Evolutionary conservation across 129 eudicot genomes (phyloP).

Genomic region (Flaveria ramosissima): DNA sequence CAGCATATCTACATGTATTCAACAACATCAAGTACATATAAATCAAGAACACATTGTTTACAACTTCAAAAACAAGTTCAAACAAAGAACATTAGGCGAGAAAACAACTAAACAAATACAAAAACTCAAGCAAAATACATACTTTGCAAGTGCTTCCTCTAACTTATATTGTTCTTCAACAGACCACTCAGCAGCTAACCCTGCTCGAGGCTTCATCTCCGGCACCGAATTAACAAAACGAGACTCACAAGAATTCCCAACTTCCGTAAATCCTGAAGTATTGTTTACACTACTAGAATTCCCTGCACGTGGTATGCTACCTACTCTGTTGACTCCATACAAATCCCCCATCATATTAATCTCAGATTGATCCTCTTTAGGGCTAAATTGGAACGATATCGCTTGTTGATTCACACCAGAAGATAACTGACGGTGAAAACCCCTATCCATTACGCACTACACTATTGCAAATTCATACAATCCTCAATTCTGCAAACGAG

Average conservation of each 20-base stretch:
- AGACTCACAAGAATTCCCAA: conserved; percentile 49
- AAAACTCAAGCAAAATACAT: conserved; percentile 41
- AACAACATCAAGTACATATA: conserved; percentile 12
- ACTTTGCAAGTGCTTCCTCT: conserved; percentile 88
- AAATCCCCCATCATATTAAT: conserved; percentile 46
- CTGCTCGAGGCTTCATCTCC: conserved; percentile 66
- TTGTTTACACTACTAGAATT: conserved; percentile 40
- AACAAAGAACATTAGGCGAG: background rate
- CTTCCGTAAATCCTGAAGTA: conserved; percentile 20
- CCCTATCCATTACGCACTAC: conserved; percentile 32
- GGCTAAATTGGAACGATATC: conserved; percentile 49
- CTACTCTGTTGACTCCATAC: conserved; percentile 29
- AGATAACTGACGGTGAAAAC: conserved; percentile 42
- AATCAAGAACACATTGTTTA: conserved; percentile 12
- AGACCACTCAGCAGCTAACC: conserved; percentile 77
- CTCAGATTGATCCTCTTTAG: conserved; percentile 46
- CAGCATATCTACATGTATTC: conserved; percentile 54
- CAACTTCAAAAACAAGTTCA: background rate
- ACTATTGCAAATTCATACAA: background rate
- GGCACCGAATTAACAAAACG: conserved; percentile 58
- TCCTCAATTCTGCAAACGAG: no score
- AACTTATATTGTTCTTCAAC: conserved; percentile 75
- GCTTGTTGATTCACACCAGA: conserved; percentile 45
- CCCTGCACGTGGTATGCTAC: conserved; percentile 34
- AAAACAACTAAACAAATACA: background rate